These are phyloP conservation scores for Didymella exigua DNA, from an alignment of 2,329 filamentous ascomycete species.

Conservation along the genomic window DNA sequence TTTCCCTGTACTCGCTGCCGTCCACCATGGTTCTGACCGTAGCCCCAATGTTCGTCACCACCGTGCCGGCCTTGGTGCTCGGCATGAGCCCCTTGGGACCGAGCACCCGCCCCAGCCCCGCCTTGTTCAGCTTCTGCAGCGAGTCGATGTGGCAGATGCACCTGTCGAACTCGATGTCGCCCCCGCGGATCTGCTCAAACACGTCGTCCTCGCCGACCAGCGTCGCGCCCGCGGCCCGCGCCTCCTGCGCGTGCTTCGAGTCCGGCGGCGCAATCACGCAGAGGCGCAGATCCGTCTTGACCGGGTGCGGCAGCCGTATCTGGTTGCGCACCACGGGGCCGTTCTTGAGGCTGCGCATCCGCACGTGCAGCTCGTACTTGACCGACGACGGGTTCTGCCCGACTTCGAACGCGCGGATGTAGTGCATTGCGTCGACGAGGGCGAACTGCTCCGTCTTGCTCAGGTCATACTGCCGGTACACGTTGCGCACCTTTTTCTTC, in stretches of 20 bases:
- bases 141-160: constrained; percentile 84
- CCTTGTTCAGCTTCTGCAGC: constrained; percentile 78
- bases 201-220: constrained; percentile 85
- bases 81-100: constrained; percentile 95
- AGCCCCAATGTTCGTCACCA: constrained; percentile 78
- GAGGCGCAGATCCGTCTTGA: constrained; percentile 86
- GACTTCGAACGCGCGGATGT: constrained; percentile 90
- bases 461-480: constrained; percentile 68
- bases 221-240: constrained; percentile 76
- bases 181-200: constrained; percentile 77
- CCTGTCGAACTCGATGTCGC: constrained; percentile 84
- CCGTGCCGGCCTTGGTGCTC: constrained; percentile 82
- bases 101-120: constrained; percentile 77
- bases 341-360: constrained; percentile 81
- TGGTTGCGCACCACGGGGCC: constrained; percentile 86
- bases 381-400: constrained; percentile 72
- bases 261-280: constrained; percentile 89
- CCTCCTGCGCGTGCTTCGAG: constrained; percentile 74
- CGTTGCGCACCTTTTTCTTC: constrained; percentile 67
- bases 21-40: constrained; percentile 82
- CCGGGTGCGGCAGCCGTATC: constrained; percentile 84
- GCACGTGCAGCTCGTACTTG: constrained; percentile 90
- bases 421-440: constrained; percentile 93
- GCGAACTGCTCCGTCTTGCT: constrained; percentile 74
- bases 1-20: constrained; percentile 85